Evolutionary conservation across 2,329 filamentous ascomycete species (phyloP).

Genomic region (Xylariaceae sp.): DNA sequence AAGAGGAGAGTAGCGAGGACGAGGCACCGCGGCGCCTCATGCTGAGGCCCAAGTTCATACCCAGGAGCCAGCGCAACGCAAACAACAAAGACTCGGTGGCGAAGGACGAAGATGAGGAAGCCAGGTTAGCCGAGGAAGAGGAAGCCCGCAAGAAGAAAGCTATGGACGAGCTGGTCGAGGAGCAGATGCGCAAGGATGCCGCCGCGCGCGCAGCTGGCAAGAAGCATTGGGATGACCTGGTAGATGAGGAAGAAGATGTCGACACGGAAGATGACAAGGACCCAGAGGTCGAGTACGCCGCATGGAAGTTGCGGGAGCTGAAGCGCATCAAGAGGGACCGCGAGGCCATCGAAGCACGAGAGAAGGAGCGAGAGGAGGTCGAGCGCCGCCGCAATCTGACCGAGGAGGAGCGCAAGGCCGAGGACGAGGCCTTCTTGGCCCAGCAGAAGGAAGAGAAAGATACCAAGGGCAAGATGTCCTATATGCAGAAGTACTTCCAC

Average conservation of each 20-base stretch:
- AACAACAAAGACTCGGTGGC: conserved; percentile 19
- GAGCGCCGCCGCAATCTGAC: conserved; percentile 88
- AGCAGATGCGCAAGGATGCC: conserved; percentile 83
- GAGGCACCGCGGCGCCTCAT: conserved; percentile 65
- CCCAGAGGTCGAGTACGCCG: conserved; percentile 85
- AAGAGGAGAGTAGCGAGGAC: conserved; percentile 59
- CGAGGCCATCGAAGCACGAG: conserved; percentile 80
- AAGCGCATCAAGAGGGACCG: conserved; percentile 87
- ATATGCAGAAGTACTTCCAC: conserved; percentile 96
- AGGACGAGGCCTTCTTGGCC: conserved; percentile 80
- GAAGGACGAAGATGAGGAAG: conserved; percentile 31
- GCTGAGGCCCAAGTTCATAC: conserved; percentile 69
- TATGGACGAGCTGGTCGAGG: conserved; percentile 82
- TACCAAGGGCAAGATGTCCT: conserved; percentile 79
- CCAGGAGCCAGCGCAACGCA: conserved; percentile 59
- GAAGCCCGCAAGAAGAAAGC: conserved; percentile 70
- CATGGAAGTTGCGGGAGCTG: conserved; percentile 93
- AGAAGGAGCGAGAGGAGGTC: conserved; percentile 86
- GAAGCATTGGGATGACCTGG: conserved; percentile 85
- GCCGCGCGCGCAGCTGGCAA: conserved; percentile 77
- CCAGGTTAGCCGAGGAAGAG: conserved; percentile 41
- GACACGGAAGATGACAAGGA: conserved; percentile 90
- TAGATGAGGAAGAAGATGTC: conserved; percentile 73
- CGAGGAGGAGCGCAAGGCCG: conserved; percentile 81
- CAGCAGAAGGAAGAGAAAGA: conserved; percentile 82